Percentiles rank a stretch among this genome's conserved stretches.
Conservation (phyloP, 164 flowering plant genomes). For the Vitis riparia region DNA sequence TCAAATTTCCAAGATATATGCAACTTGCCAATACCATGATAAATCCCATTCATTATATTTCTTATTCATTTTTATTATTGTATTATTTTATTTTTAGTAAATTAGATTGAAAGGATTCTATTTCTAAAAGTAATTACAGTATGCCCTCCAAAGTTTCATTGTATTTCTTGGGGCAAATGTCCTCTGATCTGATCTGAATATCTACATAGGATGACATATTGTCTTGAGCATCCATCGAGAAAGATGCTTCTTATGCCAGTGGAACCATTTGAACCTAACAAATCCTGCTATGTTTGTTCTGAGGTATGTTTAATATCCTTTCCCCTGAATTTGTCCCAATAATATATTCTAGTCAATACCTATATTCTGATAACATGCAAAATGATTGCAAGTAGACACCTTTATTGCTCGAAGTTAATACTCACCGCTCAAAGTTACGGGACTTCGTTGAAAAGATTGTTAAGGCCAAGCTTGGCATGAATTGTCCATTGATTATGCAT, state of each 20-base stretch:
- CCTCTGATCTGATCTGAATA: slow-evolving; percentile 4
- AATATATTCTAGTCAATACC: neutral
- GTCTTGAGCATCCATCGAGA: slow-evolving; percentile 70
- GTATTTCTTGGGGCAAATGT: neutral
- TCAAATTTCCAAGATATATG: too few relatives aligned
- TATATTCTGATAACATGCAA: slow-evolving; percentile 13
- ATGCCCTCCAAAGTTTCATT: too few relatives aligned
- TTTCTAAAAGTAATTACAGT: too few relatives aligned
- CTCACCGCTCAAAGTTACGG: slow-evolving; percentile 63
- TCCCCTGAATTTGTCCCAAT: slow-evolving; percentile 1
- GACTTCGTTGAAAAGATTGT: slow-evolving; percentile 93
- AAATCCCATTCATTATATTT: too few relatives aligned
- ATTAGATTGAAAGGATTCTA: too few relatives aligned
- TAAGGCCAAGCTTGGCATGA: slow-evolving; percentile 88
- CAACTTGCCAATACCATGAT: too few relatives aligned
- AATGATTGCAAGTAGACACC: slow-evolving; percentile 64
- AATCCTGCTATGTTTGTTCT: slow-evolving; percentile 91
- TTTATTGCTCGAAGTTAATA: slow-evolving; percentile 75
- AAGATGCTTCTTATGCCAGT: slow-evolving; percentile 95
- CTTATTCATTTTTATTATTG: neutral
- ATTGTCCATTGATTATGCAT: slow-evolving; percentile 76
- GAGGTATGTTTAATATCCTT: slow-evolving; percentile 47
- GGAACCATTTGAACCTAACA: slow-evolving; percentile 93
- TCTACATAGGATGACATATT: slow-evolving; percentile 76
- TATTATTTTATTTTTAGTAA: neutral